A percentile compares a stretch with the other conserved stretches of the same genome.
phyloP scores from a whole-genome alignment of 1,284 basidiomycete genomes.

The Ceratobasidium sp. region DNA sequence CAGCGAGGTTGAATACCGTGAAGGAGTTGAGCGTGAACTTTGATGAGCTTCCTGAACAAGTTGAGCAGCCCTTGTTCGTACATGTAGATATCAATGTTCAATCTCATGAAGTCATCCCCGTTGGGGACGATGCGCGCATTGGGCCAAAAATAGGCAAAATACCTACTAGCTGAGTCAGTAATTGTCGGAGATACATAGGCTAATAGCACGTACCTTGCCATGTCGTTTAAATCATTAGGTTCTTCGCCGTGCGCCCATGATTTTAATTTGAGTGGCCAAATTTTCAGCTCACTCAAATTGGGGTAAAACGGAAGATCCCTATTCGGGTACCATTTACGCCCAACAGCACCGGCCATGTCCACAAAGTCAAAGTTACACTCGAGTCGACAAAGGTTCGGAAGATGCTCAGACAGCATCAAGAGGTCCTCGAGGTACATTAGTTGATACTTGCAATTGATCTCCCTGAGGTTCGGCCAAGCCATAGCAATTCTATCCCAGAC shows the following conservation, averaged over 20 bases:
- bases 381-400: neutral
- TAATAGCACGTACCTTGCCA: neutral
- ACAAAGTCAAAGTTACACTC: neutral
- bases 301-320: neutral
- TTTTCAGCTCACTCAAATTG: neutral
- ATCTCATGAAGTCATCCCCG: too few species aligned
- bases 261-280: neutral
- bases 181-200: neutral
- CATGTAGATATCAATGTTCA: too few species aligned
- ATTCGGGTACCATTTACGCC: neutral
- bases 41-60: too few species aligned
- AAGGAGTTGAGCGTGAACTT: too few species aligned
- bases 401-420: neutral
- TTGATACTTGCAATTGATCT: neutral
- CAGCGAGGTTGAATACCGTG: too few species aligned
- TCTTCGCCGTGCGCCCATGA: neutral
- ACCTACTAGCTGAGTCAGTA: neutral
- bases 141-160: constrained; percentile 9
- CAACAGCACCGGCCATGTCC: neutral
- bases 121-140: neutral
- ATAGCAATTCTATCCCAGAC: neutral
- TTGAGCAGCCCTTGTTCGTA: too few species aligned
- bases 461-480: neutral
- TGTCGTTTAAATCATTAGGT: neutral
- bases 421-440: neutral